phyloP scores from a whole-genome alignment of 768 basidiomycete genomes.

The Lentinus brumalis region DNA sequence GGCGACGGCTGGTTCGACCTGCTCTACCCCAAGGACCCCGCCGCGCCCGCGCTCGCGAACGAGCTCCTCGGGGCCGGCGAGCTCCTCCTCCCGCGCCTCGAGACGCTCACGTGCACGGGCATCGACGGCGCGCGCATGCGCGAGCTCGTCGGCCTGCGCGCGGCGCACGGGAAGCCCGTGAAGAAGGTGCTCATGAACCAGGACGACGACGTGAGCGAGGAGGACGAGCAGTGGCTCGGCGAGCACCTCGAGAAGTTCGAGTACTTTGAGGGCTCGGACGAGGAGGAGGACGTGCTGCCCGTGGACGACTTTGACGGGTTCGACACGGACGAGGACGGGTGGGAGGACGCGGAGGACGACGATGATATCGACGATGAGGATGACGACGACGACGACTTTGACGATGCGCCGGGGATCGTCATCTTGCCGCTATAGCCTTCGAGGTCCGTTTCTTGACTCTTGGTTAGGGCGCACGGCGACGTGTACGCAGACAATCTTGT shows the following conservation, averaged over 20 bases:
- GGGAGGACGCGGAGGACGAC: conserved; percentile 19
- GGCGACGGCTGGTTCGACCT: conserved; percentile 29
- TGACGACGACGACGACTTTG: conserved; percentile 17
- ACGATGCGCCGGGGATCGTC: conserved; percentile 8
- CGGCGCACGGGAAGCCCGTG: conserved; percentile 46
- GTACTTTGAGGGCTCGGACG: conserved; percentile 55
- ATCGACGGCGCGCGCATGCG: conserved; percentile 45
- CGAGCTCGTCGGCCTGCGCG: conserved; percentile 46
- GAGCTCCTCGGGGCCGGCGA: conserved; percentile 8
- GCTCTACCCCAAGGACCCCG: conserved; percentile 14
- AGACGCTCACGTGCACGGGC: conserved; percentile 48
- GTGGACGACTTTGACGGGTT: conserved; percentile 20
- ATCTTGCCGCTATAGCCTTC: conserved; percentile 6
- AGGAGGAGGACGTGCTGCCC: conserved; percentile 47
- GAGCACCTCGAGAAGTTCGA: conserved; percentile 50
- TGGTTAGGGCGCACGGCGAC: too few species aligned
- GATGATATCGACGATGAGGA: conserved; percentile 14
- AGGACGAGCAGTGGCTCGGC: conserved; percentile 54
- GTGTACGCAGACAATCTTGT: not conserved
- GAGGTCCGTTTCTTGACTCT: too few species aligned
- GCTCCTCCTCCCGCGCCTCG: conserved; percentile 52
- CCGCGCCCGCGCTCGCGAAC: conserved; percentile 13
- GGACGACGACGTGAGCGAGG: conserved; percentile 40
- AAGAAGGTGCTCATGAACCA: conserved; percentile 47
- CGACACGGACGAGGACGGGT: conserved; percentile 25